Conservation (phyloP, 495 filamentous ascomycete genomes). For the Neurospora discreta region DNA sequence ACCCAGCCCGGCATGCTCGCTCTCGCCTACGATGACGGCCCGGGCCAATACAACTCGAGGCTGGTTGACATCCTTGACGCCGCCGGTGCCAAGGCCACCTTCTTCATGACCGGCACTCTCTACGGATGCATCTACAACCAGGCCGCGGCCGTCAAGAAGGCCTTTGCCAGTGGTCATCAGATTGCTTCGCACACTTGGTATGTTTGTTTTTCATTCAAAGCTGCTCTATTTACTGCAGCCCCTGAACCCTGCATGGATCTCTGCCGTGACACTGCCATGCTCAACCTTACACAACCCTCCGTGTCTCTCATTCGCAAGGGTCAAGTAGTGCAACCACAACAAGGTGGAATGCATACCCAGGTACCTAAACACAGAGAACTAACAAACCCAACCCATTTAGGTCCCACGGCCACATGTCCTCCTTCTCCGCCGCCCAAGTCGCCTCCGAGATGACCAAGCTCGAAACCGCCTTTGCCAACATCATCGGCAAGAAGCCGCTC, state of each 20-base stretch:
- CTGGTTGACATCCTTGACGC: conserved; percentile 55
- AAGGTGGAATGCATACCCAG: no score
- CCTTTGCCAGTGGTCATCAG: conserved; percentile 39
- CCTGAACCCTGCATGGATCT: neutral
- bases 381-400: neutral
- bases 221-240: neutral
- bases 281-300: neutral
- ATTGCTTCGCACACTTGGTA: conserved; percentile 42
- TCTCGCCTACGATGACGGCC: conserved; percentile 65
- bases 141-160: conserved; percentile 35
- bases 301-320: no score
- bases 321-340: no score
- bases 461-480: conserved; percentile 40
- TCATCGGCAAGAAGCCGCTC: conserved; percentile 40
- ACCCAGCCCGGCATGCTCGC: conserved; percentile 29
- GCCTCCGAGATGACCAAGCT: conserved; percentile 38
- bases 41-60: conserved; percentile 52
- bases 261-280: neutral
- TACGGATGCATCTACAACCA: conserved; percentile 47
- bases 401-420: conserved; percentile 35
- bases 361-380: no score
- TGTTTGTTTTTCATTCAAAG: neutral
- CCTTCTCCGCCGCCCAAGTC: conserved; percentile 28
- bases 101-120: conserved; percentile 45
- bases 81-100: conserved; percentile 49